Conservation (phyloP, 306 rosid genomes). For the Cucumis sativus region DNA sequence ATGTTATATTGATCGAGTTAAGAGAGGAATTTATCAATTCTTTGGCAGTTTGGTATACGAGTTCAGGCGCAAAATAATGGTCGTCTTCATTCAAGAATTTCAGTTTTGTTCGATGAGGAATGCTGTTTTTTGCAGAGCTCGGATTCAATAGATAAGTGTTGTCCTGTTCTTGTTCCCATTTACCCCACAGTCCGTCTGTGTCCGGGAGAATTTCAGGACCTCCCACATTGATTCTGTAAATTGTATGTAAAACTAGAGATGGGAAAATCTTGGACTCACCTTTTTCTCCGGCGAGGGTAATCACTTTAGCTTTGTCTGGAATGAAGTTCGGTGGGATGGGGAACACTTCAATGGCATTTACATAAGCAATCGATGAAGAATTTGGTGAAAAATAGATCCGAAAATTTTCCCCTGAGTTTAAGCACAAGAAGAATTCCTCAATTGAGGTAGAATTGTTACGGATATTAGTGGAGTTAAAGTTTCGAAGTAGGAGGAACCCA, state of each 20-base stretch:
- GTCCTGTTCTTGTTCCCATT: constrained; percentile 11
- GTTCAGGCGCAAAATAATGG: background rate
- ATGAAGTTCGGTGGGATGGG: constrained; percentile 14
- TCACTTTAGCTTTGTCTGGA: background rate
- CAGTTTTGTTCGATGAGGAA: accelerated
- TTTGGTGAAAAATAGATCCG: constrained; percentile 16
- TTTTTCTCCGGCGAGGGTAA: background rate
- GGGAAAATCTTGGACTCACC: background rate
- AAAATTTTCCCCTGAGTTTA: background rate
- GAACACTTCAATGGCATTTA: constrained; percentile 44
- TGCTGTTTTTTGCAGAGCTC: background rate
- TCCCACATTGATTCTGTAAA: constrained; percentile 36
- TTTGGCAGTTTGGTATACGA: constrained; percentile 19
- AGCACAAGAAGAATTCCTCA: constrained; percentile 20
- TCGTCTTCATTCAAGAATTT: background rate
- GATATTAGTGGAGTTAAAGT: constrained; percentile 12
- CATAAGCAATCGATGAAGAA: constrained; percentile 29
- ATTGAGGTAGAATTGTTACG: background rate
- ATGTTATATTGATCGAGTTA: constrained; percentile 5
- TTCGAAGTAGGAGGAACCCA: constrained; percentile 16
- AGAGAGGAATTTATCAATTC: background rate
- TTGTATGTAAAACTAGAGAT: constrained; percentile 9
- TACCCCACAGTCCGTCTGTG: constrained; percentile 8
- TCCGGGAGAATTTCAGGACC: background rate
- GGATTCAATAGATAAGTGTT: background rate